Evolutionary conservation across 768 basidiomycete species (phyloP).

Genomic region (Pleurotus eryngii): DNA sequence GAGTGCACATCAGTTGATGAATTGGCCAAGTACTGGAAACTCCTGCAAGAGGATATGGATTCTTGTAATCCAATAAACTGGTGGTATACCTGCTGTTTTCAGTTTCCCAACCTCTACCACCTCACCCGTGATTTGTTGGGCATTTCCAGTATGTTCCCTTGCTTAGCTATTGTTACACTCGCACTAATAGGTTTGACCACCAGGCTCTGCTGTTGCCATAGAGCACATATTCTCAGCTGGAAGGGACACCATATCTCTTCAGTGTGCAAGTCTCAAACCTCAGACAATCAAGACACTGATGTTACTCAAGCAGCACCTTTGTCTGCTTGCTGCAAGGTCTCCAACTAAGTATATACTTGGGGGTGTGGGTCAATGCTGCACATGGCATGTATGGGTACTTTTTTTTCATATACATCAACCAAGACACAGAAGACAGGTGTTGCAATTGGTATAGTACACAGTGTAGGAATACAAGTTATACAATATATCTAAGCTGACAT

Average conservation of each 20-base stretch:
- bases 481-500: no score
- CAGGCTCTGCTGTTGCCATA: conserved; percentile 32
- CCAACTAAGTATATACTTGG: background rate
- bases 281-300: conserved; percentile 26
- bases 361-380: no score
- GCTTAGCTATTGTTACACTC: conserved; percentile 11
- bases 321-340: background rate
- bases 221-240: conserved; percentile 29
- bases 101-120: background rate
- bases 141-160: background rate
- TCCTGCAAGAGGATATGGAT: no score
- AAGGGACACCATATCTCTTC: conserved; percentile 28
- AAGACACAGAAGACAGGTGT: no score
- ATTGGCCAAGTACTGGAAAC: no score
- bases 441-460: no score
- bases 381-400: no score
- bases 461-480: no score
- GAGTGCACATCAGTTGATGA: no score
- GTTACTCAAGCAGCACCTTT: conserved; percentile 20
- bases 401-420: no score
- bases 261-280: conserved; percentile 25
- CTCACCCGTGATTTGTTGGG: background rate
- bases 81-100: no score
- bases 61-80: no score
- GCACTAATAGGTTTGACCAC: background rate